phyloP scores from a whole-genome alignment of 768 basidiomycete species.

The Candolleomyces aberdarensis region DNA sequence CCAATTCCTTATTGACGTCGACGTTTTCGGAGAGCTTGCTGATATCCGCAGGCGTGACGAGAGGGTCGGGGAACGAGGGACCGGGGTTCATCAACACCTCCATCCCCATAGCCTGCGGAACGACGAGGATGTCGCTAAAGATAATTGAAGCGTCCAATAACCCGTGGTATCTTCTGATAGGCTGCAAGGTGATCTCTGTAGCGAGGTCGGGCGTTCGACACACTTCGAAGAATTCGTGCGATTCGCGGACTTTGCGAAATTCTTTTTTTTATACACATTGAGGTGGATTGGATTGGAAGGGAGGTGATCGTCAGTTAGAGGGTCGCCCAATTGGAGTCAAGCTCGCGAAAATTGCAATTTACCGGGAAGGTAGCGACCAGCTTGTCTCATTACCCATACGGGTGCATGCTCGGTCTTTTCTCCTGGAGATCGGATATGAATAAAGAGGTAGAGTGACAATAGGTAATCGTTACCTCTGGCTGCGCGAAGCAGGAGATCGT shows the following conservation, averaged over 20 bases:
- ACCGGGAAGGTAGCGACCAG: slow-evolving; percentile 94
- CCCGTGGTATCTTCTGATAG: slow-evolving; percentile 82
- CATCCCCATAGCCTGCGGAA: slow-evolving; percentile 98
- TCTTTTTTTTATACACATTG: slow-evolving; percentile 42
- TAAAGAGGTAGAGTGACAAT: slow-evolving; percentile 1
- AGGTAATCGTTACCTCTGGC: slow-evolving; percentile 57
- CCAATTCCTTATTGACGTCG: slow-evolving; percentile 79
- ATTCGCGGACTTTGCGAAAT: slow-evolving; percentile 81
- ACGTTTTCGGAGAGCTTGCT: slow-evolving; percentile 57
- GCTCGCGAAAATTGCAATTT: slow-evolving; percentile 15
- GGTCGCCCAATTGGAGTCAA: neutral
- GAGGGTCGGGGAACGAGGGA: slow-evolving; percentile 85
- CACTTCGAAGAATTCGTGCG: slow-evolving; percentile 92
- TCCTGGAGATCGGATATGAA: slow-evolving; percentile 38
- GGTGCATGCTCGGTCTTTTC: slow-evolving; percentile 88
- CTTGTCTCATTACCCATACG: slow-evolving; percentile 99
- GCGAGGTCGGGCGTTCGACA: slow-evolving; percentile 92
- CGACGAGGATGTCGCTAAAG: slow-evolving; percentile 96
- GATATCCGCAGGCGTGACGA: slow-evolving; percentile 74
- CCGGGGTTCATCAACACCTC: slow-evolving; percentile 92
- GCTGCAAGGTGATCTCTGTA: slow-evolving; percentile 87
- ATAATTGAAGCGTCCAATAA: slow-evolving; percentile 95
- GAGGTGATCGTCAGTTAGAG: neutral
- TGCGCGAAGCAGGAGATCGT: slow-evolving; percentile 87
- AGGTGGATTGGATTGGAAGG: neutral